These are phyloP conservation scores for Mangifera indica DNA, from an alignment of 345 rosid species.

Conservation along the genomic window DNA sequence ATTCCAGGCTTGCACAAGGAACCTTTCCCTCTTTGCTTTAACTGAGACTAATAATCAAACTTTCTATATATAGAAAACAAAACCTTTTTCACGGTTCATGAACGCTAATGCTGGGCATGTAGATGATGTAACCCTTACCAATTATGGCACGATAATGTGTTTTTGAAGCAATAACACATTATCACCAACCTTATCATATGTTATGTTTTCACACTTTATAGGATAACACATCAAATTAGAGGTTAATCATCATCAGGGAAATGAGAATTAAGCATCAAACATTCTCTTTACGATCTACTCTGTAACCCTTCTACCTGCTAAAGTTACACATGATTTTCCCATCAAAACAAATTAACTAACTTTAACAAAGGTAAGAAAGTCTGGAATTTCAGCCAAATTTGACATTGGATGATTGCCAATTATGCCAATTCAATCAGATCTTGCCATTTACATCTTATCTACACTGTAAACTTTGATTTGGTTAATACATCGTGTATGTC, in stretches of 20 bases:
- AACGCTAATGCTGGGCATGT: neutral
- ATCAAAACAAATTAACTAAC: neutral
- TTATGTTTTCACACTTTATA: neutral
- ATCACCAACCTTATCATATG: neutral
- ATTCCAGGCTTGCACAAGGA: too few relatives aligned
- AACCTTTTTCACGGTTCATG: neutral
- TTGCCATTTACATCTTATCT: too few relatives aligned
- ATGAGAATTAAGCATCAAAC: too few relatives aligned
- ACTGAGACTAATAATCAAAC: neutral
- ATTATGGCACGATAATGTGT: neutral
- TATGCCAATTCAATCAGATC: neutral
- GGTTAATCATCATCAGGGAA: neutral
- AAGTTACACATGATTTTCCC: neutral
- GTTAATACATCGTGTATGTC: too few relatives aligned
- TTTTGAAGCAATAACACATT: neutral
- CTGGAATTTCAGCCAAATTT: too few relatives aligned
- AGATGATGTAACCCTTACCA: neutral
- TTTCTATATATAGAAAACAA: neutral
- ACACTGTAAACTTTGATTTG: too few relatives aligned
- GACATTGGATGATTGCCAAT: neutral
- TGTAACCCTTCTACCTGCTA: too few relatives aligned
- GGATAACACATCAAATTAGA: neutral
- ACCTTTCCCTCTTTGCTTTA: neutral
- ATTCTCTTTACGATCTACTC: too few relatives aligned
- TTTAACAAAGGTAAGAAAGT: too few relatives aligned